Percentiles rank a stretch among this genome's conserved stretches.
Conservation (phyloP, 2,329 filamentous ascomycete species). For the Apiospora hydei region DNA sequence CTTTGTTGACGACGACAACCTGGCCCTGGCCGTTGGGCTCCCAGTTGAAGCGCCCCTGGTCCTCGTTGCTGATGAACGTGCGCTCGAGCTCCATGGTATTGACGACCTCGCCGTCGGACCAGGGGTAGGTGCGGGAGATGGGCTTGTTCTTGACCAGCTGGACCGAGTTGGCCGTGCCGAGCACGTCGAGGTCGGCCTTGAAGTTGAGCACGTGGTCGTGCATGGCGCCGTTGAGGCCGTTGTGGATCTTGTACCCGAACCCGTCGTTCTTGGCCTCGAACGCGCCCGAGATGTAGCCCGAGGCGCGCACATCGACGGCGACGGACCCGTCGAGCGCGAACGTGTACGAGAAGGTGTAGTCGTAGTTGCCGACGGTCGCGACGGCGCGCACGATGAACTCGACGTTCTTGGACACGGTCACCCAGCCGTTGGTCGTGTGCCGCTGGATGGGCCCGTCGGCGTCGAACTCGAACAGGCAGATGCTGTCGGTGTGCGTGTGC, state of each 20-base stretch:
- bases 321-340: slow-evolving; percentile 46
- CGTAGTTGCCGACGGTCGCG: slow-evolving; percentile 51
- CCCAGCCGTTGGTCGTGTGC: slow-evolving; percentile 41
- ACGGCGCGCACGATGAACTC: slow-evolving; percentile 45
- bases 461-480: slow-evolving; percentile 54
- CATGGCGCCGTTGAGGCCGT: slow-evolving; percentile 42
- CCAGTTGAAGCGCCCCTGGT: slow-evolving; percentile 39
- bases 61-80: slow-evolving; percentile 30
- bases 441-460: slow-evolving; percentile 46
- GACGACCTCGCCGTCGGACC: slow-evolving; percentile 35
- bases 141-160: slow-evolving; percentile 37
- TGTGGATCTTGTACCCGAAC: slow-evolving; percentile 45
- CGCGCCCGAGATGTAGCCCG: slow-evolving; percentile 44
- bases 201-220: slow-evolving; percentile 47
- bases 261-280: slow-evolving; percentile 39
- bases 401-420: slow-evolving; percentile 36
- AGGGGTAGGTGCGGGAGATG: slow-evolving; percentile 27
- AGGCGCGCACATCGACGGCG: slow-evolving; percentile 46
- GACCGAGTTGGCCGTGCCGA: slow-evolving; percentile 37
- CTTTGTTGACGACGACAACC: slow-evolving; percentile 43
- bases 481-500: slow-evolving; percentile 44
- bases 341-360: slow-evolving; percentile 50
- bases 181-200: slow-evolving; percentile 46
- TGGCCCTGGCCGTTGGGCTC: slow-evolving; percentile 47
- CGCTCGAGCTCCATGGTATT: slow-evolving; percentile 46